These are phyloP conservation scores for Microthlaspi erraticum DNA, from an alignment of 345 rosid species.

Conservation along the genomic window DNA sequence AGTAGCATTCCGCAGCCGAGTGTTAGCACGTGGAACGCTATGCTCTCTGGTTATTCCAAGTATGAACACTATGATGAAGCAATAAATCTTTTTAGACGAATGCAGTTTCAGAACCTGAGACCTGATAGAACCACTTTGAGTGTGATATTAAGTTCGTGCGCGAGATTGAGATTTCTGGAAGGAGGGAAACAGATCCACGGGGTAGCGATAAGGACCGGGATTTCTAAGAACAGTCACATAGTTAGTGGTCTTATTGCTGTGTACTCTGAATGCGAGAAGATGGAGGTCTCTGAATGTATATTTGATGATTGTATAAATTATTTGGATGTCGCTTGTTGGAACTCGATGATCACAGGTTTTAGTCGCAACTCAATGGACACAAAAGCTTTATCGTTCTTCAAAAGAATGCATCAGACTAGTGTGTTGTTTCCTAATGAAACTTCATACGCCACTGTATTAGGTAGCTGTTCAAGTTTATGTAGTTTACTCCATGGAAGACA, in stretches of 20 bases:
- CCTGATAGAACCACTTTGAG: conserved; percentile 67
- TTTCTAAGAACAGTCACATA: conserved; percentile 57
- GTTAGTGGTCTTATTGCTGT: conserved; percentile 73
- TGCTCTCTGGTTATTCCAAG: conserved; percentile 65
- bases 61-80: conserved; percentile 56
- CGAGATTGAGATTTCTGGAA: conserved; percentile 58
- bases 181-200: conserved; percentile 79
- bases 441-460: conserved; percentile 65
- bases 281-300: conserved; percentile 52
- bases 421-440: conserved; percentile 62
- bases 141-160: conserved; percentile 62
- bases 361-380: conserved; percentile 54
- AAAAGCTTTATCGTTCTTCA: conserved; percentile 64
- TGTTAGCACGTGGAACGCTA: conserved; percentile 66
- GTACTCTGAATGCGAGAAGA: conserved; percentile 72
- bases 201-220: conserved; percentile 46
- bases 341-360: conserved; percentile 75
- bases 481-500: conserved; percentile 66
- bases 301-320: conserved; percentile 46
- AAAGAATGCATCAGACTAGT: conserved; percentile 52
- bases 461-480: conserved; percentile 59
- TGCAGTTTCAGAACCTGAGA: conserved; percentile 63
- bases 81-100: conserved; percentile 57
- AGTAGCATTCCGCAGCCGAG: conserved; percentile 50
- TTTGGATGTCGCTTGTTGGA: conserved; percentile 76